A percentile compares a stretch with the other conserved stretches of the same genome.
Conservation (phyloP, 495 filamentous ascomycete species). For the Acidomyces sp. region DNA sequence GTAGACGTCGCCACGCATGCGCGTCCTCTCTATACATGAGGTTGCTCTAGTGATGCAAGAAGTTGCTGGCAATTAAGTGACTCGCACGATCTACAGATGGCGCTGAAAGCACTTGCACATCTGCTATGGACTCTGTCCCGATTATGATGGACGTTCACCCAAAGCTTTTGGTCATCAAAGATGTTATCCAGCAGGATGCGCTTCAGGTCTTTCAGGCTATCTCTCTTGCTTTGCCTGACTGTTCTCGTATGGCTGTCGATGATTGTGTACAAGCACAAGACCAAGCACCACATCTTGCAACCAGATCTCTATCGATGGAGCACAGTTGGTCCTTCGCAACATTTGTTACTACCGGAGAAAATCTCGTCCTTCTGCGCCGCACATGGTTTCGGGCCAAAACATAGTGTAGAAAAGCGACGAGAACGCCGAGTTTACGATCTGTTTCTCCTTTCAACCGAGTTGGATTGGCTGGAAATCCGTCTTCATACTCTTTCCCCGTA, state of each 20-base stretch:
- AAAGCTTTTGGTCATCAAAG: too few species aligned
- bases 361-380: conserved; percentile 26
- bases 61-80: too few species aligned
- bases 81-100: too few species aligned
- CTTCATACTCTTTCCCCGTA: conserved; percentile 36
- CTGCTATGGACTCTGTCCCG: too few species aligned
- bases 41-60: too few species aligned
- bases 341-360: conserved; percentile 7
- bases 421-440: conserved; percentile 43
- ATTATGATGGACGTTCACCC: too few species aligned
- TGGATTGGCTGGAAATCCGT: conserved; percentile 46
- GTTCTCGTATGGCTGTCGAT: neutral
- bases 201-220: too few species aligned
- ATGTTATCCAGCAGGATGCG: too few species aligned
- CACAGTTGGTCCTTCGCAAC: conserved; percentile 3
- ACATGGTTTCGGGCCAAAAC: conserved; percentile 32
- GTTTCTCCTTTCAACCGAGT: conserved; percentile 41
- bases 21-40: too few species aligned
- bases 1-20: too few species aligned
- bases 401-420: neutral
- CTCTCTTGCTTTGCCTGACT: too few species aligned
- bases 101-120: too few species aligned
- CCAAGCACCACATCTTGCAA: conserved; percentile 3
- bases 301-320: conserved; percentile 5
- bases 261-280: conserved; percentile 1